Conservation (phyloP, 2,329 filamentous ascomycete species). For the Rhinocladiella similis region DNA sequence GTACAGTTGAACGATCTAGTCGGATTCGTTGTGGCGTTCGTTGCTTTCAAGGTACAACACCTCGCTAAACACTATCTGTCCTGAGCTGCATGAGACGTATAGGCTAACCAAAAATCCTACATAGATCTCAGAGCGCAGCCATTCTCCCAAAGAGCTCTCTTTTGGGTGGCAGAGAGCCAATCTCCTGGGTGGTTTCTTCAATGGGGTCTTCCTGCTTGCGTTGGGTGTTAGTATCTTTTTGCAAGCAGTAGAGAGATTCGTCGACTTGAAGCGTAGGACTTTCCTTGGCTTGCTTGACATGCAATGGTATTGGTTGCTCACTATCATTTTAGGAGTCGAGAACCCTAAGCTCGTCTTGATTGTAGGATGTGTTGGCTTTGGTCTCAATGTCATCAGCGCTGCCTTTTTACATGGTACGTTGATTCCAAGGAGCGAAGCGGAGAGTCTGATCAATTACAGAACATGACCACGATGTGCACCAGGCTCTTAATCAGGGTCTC, state of each 20-base stretch:
- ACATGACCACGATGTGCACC: neutral
- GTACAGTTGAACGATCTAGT: neutral
- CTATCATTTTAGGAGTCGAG: neutral
- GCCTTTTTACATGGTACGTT: neutral
- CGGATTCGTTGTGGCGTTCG: neutral
- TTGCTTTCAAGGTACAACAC: neutral
- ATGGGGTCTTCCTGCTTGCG: constrained; percentile 72
- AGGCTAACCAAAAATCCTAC: neutral
- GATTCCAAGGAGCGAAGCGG: neutral
- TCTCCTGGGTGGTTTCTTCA: constrained; percentile 78
- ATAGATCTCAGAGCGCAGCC: constrained; percentile 58
- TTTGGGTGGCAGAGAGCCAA: constrained; percentile 77
- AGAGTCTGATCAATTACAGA: neutral
- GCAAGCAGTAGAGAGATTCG: constrained; percentile 71
- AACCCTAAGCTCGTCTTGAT: neutral
- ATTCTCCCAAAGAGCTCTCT: constrained; percentile 60
- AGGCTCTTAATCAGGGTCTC: neutral
- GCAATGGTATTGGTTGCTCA: neutral
- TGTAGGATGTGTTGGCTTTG: neutral
- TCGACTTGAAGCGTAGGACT: constrained; percentile 46
- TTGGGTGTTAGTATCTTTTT: constrained; percentile 71
- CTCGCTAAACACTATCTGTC: too few relatives aligned
- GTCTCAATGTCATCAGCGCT: neutral
- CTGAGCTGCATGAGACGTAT: too few relatives aligned
- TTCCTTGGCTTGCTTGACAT: neutral